Percentiles rank a stretch among this genome's conserved stretches.
These are phyloP conservation scores for Raphanus raphanistrum DNA, from an alignment of 345 rosid genomes.

Conservation along the genomic window DNA sequence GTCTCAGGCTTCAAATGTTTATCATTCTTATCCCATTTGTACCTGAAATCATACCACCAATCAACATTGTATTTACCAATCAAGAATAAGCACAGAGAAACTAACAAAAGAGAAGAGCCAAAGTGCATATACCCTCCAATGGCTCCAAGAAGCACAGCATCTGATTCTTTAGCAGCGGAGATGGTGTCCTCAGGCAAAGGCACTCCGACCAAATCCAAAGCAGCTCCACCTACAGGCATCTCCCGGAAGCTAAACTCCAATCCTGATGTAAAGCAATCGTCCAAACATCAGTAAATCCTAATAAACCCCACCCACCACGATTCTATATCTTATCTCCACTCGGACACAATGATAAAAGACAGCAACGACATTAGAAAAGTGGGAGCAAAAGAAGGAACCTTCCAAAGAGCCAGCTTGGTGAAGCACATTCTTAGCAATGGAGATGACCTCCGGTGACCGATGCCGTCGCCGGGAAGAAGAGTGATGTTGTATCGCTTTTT, in stretches of 20 bases:
- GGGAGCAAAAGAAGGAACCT: constrained; percentile 55
- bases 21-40: constrained; percentile 92
- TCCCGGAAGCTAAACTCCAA: constrained; percentile 77
- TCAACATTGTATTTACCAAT: not conserved
- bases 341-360: too few species aligned
- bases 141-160: constrained; percentile 94
- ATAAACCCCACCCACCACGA: not conserved
- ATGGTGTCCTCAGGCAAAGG: constrained; percentile 92
- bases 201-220: constrained; percentile 88
- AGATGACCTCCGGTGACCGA: constrained; percentile 89
- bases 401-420: constrained; percentile 70
- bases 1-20: constrained; percentile 91
- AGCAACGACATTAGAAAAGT: not conserved
- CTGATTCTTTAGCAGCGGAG: constrained; percentile 65
- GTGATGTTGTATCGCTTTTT: constrained; percentile 65
- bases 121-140: constrained; percentile 67
- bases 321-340: not conserved
- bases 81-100: not conserved
- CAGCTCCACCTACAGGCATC: constrained; percentile 94
- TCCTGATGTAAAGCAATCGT: constrained; percentile 39
- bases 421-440: constrained; percentile 72
- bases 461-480: constrained; percentile 93
- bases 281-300: not conserved
- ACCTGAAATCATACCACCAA: constrained; percentile 44
- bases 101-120: not conserved